Conservation (phyloP, 225 moss, liverwort and hornwort species). For the Sphagnum tenellum region DNA sequence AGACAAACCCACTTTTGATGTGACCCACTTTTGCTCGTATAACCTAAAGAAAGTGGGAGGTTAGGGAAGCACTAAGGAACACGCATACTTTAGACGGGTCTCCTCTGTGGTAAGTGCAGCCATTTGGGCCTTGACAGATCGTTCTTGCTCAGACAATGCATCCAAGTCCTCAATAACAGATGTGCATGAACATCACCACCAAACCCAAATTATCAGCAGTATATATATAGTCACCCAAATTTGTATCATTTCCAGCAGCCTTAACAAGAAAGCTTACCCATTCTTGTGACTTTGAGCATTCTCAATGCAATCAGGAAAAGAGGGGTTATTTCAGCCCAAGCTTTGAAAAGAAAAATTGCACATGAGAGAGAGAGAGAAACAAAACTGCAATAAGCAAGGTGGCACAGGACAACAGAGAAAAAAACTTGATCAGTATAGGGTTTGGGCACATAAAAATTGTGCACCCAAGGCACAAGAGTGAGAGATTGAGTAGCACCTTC, state of each 20-base stretch:
- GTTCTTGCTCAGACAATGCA: slow-evolving; percentile 42
- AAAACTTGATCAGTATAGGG: too few relatives aligned
- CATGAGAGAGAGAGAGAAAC: not conserved
- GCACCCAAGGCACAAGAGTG: too few relatives aligned
- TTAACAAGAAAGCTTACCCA: not conserved
- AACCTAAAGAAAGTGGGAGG: too few relatives aligned
- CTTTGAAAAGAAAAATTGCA: not conserved
- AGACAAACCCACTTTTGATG: too few relatives aligned
- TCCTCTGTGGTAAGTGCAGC: slow-evolving; percentile 35
- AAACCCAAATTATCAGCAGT: not conserved
- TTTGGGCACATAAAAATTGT: too few relatives aligned
- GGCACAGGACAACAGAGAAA: too few relatives aligned
- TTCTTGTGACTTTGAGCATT: not conserved
- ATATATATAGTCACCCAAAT: not conserved
- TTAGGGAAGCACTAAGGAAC: too few relatives aligned
- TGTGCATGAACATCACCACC: slow-evolving; percentile 17
- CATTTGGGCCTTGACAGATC: slow-evolving; percentile 37
- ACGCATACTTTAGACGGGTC: slow-evolving; percentile 31
- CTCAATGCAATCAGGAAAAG: not conserved
- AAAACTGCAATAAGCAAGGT: not conserved
- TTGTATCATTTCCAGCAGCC: not conserved
- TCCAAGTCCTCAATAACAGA: slow-evolving; percentile 47
- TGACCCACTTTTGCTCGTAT: too few relatives aligned
- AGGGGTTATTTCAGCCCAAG: not conserved
- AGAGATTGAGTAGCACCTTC: too few relatives aligned